Percentiles rank a stretch among this genome's conserved stretches.
These are phyloP conservation scores for Russula abietina DNA, from an alignment of 768 basidiomycete genomes.

Conservation along the genomic window DNA sequence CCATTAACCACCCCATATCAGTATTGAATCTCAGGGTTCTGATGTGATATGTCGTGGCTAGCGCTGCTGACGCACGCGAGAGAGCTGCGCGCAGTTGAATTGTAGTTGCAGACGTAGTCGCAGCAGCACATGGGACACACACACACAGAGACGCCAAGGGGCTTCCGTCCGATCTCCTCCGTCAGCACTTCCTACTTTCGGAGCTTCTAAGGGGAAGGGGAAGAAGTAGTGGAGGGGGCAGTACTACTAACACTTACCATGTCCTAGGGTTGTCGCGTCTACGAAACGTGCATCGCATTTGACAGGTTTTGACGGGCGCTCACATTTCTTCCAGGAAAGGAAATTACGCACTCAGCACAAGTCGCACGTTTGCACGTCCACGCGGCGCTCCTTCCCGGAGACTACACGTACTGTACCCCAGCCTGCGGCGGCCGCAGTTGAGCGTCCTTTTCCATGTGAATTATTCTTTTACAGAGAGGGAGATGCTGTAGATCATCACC, in stretches of 20 bases:
- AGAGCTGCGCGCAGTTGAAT: neutral
- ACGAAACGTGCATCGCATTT: neutral
- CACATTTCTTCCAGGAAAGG: neutral
- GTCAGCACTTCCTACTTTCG: neutral
- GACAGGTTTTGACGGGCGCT: neutral
- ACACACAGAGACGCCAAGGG: neutral
- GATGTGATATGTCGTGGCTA: conserved; percentile 2
- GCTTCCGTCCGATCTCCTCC: neutral
- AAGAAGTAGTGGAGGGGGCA: neutral
- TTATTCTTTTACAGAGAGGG: neutral
- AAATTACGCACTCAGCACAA: neutral
- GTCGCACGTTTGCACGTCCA: neutral
- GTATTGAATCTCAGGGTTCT: neutral
- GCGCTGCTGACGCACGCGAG: neutral
- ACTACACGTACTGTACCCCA: neutral
- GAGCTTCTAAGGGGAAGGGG: neutral
- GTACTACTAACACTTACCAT: neutral
- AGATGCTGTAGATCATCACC: too few species aligned
- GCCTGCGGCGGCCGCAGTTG: neutral
- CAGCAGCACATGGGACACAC: neutral
- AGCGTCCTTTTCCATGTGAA: neutral
- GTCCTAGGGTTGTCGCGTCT: too few species aligned
- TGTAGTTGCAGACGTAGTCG: too few species aligned
- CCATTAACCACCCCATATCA: neutral
- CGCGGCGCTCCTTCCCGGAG: too few species aligned